phyloP scores from a whole-genome alignment of 768 basidiomycete species.

The Naganishia vaughanmartiniae region DNA sequence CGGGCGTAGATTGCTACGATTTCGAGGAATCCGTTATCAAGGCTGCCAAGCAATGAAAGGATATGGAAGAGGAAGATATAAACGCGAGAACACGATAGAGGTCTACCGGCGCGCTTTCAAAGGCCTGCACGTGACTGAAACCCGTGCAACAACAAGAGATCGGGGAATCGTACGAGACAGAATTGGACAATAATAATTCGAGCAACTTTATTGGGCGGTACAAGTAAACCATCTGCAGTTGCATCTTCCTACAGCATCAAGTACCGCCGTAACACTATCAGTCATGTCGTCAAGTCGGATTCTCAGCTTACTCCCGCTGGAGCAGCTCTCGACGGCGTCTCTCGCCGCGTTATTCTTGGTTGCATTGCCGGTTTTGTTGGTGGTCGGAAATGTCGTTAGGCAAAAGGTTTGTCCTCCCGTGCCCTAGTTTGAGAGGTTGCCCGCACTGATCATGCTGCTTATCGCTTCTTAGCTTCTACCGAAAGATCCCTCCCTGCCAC shows the following conservation, averaged over 20 bases:
- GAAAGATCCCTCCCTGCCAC: slow-evolving; percentile 69
- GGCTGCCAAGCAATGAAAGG: no score
- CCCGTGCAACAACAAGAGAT: background rate
- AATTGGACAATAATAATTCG: background rate
- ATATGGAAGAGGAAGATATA: no score
- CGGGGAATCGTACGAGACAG: slow-evolving; percentile 3
- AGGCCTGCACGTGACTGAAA: background rate
- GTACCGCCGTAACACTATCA: background rate
- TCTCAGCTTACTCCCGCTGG: slow-evolving; percentile 18
- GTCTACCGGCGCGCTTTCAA: background rate
- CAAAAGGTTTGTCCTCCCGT: slow-evolving; percentile 64
- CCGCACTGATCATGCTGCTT: background rate
- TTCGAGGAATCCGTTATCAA: no score
- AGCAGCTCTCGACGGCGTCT: slow-evolving; percentile 13
- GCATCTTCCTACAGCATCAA: background rate
- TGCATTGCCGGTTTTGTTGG: slow-evolving; percentile 66
- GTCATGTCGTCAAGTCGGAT: slow-evolving; percentile 12
- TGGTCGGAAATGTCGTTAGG: slow-evolving; percentile 70
- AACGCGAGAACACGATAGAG: no score
- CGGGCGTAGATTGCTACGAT: no score
- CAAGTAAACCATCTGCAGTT: background rate
- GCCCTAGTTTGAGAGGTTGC: background rate
- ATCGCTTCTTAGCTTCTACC: slow-evolving; percentile 61
- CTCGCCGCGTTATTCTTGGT: slow-evolving; percentile 53
- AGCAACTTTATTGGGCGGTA: slow-evolving; percentile 1